These are phyloP conservation scores for Syzygium jambos DNA, from an alignment of 345 rosid genomes.

Conservation along the genomic window DNA sequence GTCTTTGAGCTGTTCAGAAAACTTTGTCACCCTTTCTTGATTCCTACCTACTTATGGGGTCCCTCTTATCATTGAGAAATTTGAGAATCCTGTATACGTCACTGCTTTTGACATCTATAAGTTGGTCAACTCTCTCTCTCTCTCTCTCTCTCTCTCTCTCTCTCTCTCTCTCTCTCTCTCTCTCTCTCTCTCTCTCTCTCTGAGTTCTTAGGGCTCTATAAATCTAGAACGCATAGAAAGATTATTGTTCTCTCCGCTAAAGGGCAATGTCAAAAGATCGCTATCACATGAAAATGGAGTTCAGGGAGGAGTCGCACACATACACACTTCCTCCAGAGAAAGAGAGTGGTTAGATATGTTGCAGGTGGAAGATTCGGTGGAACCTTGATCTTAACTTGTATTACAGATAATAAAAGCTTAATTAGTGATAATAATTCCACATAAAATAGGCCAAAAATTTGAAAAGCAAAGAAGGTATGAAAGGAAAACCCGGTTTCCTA, in stretches of 20 bases:
- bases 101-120: constrained; percentile 15
- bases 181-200: not conserved
- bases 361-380: constrained; percentile 18
- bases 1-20: not conserved
- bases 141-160: not conserved
- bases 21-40: not conserved
- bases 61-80: constrained; percentile 37
- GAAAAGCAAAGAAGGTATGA: not conserved
- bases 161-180: not conserved
- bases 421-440: not conserved
- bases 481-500: not conserved
- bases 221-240: not conserved
- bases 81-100: constrained; percentile 22
- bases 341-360: constrained; percentile 24
- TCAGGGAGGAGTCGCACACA: not conserved
- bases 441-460: not conserved
- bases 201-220: not conserved
- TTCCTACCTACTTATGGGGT: constrained; percentile 27
- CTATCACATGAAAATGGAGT: not conserved
- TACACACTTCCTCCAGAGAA: constrained; percentile 2
- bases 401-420: not conserved
- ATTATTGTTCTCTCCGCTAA: not conserved
- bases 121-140: constrained; percentile 28
- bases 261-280: not conserved
- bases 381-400: constrained; percentile 14